A percentile compares a stretch with the other conserved stretches of the same genome.
phyloP scores from a whole-genome alignment of 164 flowering plant genomes.

The Vitis rotundifolia region DNA sequence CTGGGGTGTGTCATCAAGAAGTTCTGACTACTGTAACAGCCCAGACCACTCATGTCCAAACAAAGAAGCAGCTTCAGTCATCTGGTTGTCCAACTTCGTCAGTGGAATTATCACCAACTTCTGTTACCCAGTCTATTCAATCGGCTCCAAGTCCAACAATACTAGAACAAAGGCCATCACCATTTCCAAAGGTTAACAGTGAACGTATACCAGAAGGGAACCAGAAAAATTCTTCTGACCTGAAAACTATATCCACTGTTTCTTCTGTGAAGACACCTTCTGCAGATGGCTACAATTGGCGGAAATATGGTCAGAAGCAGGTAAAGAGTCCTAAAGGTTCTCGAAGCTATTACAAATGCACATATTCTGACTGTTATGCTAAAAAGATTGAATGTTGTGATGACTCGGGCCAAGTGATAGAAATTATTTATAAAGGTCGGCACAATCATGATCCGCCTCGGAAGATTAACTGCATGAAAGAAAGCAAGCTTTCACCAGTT shows the following conservation, averaged over 20 bases:
- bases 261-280: slow-evolving; percentile 35
- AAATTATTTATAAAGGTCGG: slow-evolving; percentile 61
- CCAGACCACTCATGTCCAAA: slow-evolving; percentile 32
- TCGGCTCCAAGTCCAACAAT: slow-evolving; percentile 30
- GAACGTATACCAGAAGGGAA: slow-evolving; percentile 21
- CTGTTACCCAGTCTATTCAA: slow-evolving; percentile 38
- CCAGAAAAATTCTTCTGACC: slow-evolving; percentile 25
- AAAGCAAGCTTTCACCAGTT: slow-evolving; percentile 33
- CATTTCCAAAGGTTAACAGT: slow-evolving; percentile 12
- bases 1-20: slow-evolving; percentile 34
- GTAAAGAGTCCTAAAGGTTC: slow-evolving; percentile 77
- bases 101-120: slow-evolving; percentile 37
- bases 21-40: slow-evolving; percentile 28
- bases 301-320: slow-evolving; percentile 94
- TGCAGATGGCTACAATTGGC: slow-evolving; percentile 85
- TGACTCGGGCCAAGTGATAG: slow-evolving; percentile 49
- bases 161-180: slow-evolving; percentile 23
- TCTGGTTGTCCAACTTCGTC: slow-evolving; percentile 27
- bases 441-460: slow-evolving; percentile 87
- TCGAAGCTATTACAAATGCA: slow-evolving; percentile 85
- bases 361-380: slow-evolving; percentile 59
- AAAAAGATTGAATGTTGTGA: slow-evolving; percentile 78
- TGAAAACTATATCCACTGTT: slow-evolving; percentile 22
- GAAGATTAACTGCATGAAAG: slow-evolving; percentile 41
- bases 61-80: slow-evolving; percentile 22